Base-by-base conservation (phyloP, 139 green algal genomes). In the Chlorella sp. region DNA sequence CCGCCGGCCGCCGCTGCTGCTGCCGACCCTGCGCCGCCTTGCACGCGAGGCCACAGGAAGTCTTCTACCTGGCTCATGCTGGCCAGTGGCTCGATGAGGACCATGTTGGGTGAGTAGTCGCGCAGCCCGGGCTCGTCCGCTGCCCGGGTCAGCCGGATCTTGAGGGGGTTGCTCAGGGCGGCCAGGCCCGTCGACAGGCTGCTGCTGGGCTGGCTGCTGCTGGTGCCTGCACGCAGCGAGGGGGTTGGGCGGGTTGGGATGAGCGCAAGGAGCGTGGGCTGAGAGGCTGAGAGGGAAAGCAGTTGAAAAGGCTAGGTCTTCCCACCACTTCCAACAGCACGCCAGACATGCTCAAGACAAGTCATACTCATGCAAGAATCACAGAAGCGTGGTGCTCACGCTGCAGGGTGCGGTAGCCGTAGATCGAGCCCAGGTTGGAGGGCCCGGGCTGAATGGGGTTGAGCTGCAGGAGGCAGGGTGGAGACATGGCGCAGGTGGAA, bases 21-120 rank as follows among this genome's bases (percentile, higher is more conserved):
- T 11, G 68, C 80, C 19, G 56, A 36, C 6, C 36, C 62, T 16
- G 24, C 76, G 38, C 20, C 77, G 40, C 93, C 44, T 4, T 44
- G 43, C 72, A 78, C 96, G 0, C 95, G 86, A 8, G 92, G 92
- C 88, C 92, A 98, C 74, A 99, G 89, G 83, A 98, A 99, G 46
- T 99, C 97, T 88, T 99, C 97, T 22, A 99, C 93, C 16, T 97
- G 95, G 32, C 68, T 76, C 84, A 99, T 94, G 65, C 93, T 98
- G 32, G 96, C 97, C 40, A 99, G 89, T 0, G 97, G 96, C 90
- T 99, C 97, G 24, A 99, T 98, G 0, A 99, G 87, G 48, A 99
- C 96, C 19, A 98, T 89, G 82, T 97, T 98, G 70, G 84, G 76
- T 41, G 90, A 91, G 90, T 99, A 98, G 76, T 99, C 95, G 13